Conservation (phyloP, 1,284 basidiomycete species). For the Puccinia horiana region DNA sequence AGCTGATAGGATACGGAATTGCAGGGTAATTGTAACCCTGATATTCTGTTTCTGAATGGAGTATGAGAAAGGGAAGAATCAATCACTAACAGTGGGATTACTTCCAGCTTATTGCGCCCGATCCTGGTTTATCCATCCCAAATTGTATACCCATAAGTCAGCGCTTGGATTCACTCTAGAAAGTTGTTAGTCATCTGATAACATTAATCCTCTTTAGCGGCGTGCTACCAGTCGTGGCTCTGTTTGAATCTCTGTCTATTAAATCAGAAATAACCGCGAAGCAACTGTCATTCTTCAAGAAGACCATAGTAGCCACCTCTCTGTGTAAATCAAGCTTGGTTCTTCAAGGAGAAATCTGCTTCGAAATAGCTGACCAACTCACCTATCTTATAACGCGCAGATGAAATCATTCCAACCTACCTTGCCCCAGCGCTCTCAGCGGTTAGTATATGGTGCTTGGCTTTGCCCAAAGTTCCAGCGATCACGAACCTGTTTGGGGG, state of each 20-base stretch:
- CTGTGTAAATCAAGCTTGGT: conserved; percentile 10
- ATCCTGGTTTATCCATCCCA: conserved; percentile 33
- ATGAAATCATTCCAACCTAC: conserved; percentile 47
- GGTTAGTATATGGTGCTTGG: conserved; percentile 36
- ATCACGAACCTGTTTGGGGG: conserved; percentile 45
- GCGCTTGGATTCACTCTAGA: background rate
- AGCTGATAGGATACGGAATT: conserved; percentile 41
- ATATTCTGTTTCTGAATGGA: background rate
- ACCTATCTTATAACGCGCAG: background rate
- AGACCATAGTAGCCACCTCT: conserved; percentile 11
- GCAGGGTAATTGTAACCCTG: conserved; percentile 24
- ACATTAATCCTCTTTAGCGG: background rate
- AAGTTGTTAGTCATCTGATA: background rate
- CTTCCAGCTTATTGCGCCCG: conserved; percentile 10
- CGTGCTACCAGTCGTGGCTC: conserved; percentile 36
- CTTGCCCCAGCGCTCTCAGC: conserved; percentile 36
- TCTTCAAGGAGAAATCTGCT: background rate
- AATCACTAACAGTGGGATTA: background rate
- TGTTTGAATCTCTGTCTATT: conserved; percentile 31
- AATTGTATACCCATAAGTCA: conserved; percentile 30
- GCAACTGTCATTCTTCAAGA: conserved; percentile 43
- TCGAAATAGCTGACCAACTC: background rate
- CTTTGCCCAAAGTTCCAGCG: conserved; percentile 25
- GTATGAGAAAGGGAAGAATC: background rate
- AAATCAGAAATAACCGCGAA: background rate